Evolutionary conservation across 148 eudicot species (phyloP).

Genomic region (Talinum fruticosum): DNA sequence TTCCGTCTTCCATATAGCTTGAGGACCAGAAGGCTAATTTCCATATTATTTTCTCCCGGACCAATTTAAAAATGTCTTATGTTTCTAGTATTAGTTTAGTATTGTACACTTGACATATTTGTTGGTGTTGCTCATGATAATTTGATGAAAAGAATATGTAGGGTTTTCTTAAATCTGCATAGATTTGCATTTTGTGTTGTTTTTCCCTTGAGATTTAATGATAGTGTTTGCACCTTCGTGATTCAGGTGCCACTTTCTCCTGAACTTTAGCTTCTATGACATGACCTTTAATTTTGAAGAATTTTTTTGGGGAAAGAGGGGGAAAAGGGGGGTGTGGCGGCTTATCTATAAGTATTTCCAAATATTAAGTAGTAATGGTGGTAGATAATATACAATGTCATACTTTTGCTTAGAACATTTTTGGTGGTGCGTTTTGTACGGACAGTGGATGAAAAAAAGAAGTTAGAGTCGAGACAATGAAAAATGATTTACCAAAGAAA

Average conservation of each 20-base stretch:
- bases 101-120: neutral
- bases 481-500: too few species aligned
- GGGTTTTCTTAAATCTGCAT: neutral
- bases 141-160: neutral
- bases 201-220: conserved; percentile 1
- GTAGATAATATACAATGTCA: too few species aligned
- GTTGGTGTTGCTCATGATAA: neutral
- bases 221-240: conserved; percentile 55
- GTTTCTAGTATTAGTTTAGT: conserved; percentile 2
- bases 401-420: too few species aligned
- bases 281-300: neutral
- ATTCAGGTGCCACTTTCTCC: conserved; percentile 47
- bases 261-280: neutral
- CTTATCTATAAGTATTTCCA: too few species aligned
- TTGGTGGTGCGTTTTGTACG: conserved; percentile 43
- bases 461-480: too few species aligned
- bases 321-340: neutral
- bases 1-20: neutral
- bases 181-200: neutral
- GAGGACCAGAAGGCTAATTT: neutral
- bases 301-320: neutral
- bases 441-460: too few species aligned
- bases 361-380: too few species aligned
- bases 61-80: neutral
- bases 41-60: neutral